A percentile compares a stretch with the other conserved stretches of the same genome.
Evolutionary conservation across 331 rosid genomes (phyloP).

Genomic region (Cydonia oblonga): DNA sequence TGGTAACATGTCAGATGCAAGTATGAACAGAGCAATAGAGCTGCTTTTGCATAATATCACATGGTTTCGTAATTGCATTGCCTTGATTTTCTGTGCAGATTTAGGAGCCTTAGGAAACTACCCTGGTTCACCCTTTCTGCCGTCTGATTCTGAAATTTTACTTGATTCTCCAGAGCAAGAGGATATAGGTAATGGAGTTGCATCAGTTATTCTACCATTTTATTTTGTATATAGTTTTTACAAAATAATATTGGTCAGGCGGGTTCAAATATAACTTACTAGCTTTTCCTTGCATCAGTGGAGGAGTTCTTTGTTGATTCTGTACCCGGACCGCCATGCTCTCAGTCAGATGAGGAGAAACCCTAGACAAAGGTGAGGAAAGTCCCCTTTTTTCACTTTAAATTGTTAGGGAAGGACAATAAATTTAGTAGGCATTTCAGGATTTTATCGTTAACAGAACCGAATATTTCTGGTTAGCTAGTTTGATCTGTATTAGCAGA

Average conservation of each 20-base stretch:
- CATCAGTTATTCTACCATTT: not conserved
- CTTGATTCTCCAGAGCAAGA: slow-evolving; percentile 92
- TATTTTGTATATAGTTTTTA: not conserved
- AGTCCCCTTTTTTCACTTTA: slow-evolving; percentile 25
- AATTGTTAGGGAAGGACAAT: slow-evolving; percentile 33
- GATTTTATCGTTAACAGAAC: slow-evolving; percentile 12
- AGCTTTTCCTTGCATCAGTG: slow-evolving; percentile 41
- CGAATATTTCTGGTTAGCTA: slow-evolving; percentile 21
- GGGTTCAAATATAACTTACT: not conserved
- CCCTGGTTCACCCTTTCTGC: slow-evolving; percentile 89
- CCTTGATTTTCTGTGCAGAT: slow-evolving; percentile 49
- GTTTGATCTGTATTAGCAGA: slow-evolving; percentile 23
- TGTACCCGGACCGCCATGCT: slow-evolving; percentile 59
- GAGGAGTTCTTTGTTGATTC: slow-evolving; percentile 97
- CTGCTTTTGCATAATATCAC: not conserved
- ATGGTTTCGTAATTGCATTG: not conserved
- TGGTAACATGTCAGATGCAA: not conserved
- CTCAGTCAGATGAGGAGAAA: slow-evolving; percentile 87
- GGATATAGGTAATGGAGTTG: slow-evolving; percentile 60
- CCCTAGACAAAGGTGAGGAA: slow-evolving; percentile 38
- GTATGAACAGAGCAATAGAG: not conserved
- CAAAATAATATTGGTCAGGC: too few species aligned
- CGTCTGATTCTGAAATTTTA: slow-evolving; percentile 87
- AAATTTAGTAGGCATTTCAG: slow-evolving; percentile 27
- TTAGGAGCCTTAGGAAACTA: slow-evolving; percentile 90